Evolutionary conservation across 495 filamentous ascomycete genomes (phyloP).

Genomic region (Trichocladium antarcticum): DNA sequence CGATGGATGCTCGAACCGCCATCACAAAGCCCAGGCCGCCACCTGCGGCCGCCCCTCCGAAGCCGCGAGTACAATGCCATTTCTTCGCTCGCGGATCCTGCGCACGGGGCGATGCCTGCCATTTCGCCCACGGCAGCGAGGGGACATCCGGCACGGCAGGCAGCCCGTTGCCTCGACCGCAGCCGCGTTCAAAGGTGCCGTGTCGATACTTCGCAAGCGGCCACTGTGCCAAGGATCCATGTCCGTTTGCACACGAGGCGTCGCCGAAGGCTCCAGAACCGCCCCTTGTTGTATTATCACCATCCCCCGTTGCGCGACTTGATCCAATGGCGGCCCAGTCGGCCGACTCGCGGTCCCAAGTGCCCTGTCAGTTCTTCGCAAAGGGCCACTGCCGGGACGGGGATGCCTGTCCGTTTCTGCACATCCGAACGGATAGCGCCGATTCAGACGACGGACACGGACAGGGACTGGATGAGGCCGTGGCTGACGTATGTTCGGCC

Average conservation of each 20-base stretch:
- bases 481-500: no score
- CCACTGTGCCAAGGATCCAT: not conserved
- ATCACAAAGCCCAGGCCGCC: no score
- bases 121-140: not conserved
- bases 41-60: no score
- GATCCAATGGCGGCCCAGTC: no score
- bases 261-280: not conserved
- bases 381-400: constrained; percentile 5
- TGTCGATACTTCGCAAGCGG: not conserved
- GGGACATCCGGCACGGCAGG: not conserved
- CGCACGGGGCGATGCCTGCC: no score
- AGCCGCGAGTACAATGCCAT: no score
- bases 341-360: constrained; percentile 6
- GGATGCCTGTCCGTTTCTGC: constrained; percentile 5
- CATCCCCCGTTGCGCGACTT: no score
- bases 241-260: not conserved
- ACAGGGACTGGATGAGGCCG: no score
- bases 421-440: not conserved
- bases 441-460: not conserved
- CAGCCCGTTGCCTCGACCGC: no score
- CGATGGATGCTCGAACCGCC: no score
- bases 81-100: no score
- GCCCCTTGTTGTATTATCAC: not conserved
- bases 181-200: not conserved
- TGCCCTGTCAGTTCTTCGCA: constrained; percentile 10